Percentiles rank a stretch among this genome's conserved stretches.
Evolutionary conservation across 768 basidiomycete species (phyloP).

Genomic region (Tremella yokohamensis): DNA sequence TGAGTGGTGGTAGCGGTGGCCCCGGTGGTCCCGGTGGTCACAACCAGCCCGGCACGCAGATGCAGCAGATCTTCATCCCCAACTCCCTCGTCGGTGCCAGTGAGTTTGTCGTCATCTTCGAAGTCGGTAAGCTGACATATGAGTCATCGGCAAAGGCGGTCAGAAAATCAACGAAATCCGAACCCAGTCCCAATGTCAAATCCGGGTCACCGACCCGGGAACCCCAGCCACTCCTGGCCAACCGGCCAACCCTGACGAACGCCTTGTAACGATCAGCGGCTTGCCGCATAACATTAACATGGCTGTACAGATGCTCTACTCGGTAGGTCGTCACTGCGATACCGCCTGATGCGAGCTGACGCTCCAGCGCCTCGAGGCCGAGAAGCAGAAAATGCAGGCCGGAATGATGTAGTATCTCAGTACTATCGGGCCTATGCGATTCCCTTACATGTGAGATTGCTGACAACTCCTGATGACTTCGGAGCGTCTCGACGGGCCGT

Average conservation of each 20-base stretch:
- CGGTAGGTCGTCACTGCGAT: constrained; percentile 25
- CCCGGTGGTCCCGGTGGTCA: constrained; percentile 15
- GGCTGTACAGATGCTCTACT: constrained; percentile 76
- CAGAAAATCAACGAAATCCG: constrained; percentile 99
- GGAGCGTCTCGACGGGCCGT: too few relatives aligned
- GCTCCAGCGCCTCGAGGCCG: constrained; percentile 16
- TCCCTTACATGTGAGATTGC: neutral
- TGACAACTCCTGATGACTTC: too few relatives aligned
- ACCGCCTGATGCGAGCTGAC: constrained; percentile 5
- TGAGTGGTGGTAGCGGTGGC: constrained; percentile 13
- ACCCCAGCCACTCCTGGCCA: constrained; percentile 66
- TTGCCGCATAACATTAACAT: constrained; percentile 90
- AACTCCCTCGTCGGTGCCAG: constrained; percentile 78
- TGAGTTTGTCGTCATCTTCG: constrained; percentile 31
- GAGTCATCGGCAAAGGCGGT: constrained; percentile 92
- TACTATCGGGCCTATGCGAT: constrained; percentile 5
- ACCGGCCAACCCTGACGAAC: constrained; percentile 60
- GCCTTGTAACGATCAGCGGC: constrained; percentile 96
- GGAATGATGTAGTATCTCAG: constrained; percentile 6
- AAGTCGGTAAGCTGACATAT: neutral
- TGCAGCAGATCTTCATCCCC: constrained; percentile 97
- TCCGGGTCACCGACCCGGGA: constrained; percentile 98
- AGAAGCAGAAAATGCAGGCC: constrained; percentile 11
- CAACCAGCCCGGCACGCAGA: constrained; percentile 60
- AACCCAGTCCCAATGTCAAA: constrained; percentile 88